Conservation (phyloP, 352 stramenopile genomes). For the Phytophthora hibernalis region DNA sequence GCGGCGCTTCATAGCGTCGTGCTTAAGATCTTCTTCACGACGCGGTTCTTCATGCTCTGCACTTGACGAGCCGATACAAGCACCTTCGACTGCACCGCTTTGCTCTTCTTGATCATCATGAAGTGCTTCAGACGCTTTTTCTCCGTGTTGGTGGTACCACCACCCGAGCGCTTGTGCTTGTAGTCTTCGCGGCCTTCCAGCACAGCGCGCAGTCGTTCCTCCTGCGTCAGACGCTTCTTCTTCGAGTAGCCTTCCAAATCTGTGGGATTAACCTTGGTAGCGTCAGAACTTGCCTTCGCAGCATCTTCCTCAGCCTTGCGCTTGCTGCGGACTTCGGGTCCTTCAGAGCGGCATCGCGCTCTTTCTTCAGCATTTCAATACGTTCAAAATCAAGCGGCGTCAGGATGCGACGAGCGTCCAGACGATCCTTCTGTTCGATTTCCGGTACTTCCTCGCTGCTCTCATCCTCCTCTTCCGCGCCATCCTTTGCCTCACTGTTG, state of each 20-base stretch:
- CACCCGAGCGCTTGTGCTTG: constrained; percentile 91
- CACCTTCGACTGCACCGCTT: constrained; percentile 90
- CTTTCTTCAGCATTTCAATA: constrained; percentile 92
- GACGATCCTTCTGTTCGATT: constrained; percentile 73
- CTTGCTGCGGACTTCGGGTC: constrained; percentile 85
- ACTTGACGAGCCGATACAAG: constrained; percentile 87
- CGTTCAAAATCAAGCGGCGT: constrained; percentile 91
- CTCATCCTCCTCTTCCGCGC: constrained; percentile 56
- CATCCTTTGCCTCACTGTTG: constrained; percentile 46
- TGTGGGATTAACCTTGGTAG: constrained; percentile 76
- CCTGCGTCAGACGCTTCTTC: constrained; percentile 90
- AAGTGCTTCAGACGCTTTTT: constrained; percentile 98
- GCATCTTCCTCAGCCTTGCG: constrained; percentile 80
- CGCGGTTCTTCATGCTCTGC: constrained; percentile 77
- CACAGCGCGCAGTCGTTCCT: constrained; percentile 83
- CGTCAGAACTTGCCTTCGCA: constrained; percentile 52
- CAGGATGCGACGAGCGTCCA: constrained; percentile 88
- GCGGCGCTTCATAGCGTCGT: constrained; percentile 84
- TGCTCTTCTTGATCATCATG: constrained; percentile 97
- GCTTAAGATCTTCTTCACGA: constrained; percentile 91
- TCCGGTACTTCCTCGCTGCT: constrained; percentile 47
- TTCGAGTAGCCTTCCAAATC: constrained; percentile 90
- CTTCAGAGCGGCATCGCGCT: constrained; percentile 80
- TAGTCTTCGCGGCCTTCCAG: constrained; percentile 93
- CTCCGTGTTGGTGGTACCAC: constrained; percentile 98